Evolutionary conservation across 257 asterid genomes (phyloP).

Genomic region (Nicotiana sylvestris): DNA sequence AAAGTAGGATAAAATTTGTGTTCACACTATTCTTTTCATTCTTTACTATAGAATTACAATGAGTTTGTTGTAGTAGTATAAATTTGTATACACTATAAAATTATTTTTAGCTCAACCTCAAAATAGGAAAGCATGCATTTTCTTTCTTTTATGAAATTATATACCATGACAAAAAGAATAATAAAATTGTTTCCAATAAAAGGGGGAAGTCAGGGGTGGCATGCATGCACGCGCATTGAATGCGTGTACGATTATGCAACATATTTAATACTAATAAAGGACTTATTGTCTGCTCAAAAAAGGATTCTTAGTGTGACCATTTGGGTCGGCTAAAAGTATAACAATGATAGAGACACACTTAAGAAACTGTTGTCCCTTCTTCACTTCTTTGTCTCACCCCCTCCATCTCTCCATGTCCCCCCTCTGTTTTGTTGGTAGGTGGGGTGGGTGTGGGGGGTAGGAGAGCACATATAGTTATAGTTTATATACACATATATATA

Average conservation of each 20-base stretch:
- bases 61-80: too few species aligned
- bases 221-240: slow-evolving; percentile 18
- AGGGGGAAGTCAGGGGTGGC: not conserved
- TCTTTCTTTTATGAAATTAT: not conserved
- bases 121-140: not conserved
- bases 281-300: slow-evolving; percentile 34
- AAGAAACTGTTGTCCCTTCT: slow-evolving; percentile 33
- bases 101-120: too few species aligned
- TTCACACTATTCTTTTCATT: too few species aligned
- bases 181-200: not conserved
- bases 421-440: not conserved
- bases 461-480: too few species aligned
- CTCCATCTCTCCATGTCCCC: not conserved
- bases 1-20: too few species aligned
- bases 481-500: not conserved
- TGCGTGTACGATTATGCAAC: slow-evolving; percentile 18
- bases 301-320: slow-evolving; percentile 29
- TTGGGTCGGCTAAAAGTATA: slow-evolving; percentile 55
- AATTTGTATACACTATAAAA: too few species aligned
- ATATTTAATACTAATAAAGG: slow-evolving; percentile 4
- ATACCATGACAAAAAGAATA: not conserved
- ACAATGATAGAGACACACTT: slow-evolving; percentile 49
- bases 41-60: too few species aligned
- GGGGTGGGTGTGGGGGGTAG: not conserved
- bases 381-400: slow-evolving; percentile 16